Base-by-base conservation (phyloP, 1,139 yeast species). In the Starmera stellimalicola region DNA sequence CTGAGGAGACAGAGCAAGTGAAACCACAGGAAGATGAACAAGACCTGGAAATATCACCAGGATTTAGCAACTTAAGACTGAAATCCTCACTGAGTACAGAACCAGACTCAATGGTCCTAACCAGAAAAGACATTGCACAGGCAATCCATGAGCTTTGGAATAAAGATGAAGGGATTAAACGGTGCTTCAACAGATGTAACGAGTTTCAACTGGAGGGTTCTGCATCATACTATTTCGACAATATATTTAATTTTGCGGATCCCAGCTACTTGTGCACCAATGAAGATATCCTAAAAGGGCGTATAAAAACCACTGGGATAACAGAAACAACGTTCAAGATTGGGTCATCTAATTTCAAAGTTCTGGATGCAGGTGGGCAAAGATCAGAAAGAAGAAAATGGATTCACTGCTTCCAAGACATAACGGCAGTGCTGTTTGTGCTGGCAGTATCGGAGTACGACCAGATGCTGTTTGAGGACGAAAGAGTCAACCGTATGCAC, bases 321-420 rank as follows among this genome's bases (percentile, higher is more conserved):
- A 82, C 94, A 2, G 95, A 91, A 52, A 83, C 94, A 6, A 70
- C 69, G 36, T 88, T 93, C 57, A 67, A 68, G 38, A 75, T 88
- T 39, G 69, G 81, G 44, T 64, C 78, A 9, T 67, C 73, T 36
- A 76, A 68, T 40, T 77, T 88, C 51, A 77, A 75, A 47, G 84
- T 93, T 31, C 64, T 87, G 37, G 99, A 91, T 62, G 97, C 95
- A 6, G 99, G 99, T 32, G 99, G 99, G 2, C 98, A 91, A 59
- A 66, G 98, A 38, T 76, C 88, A 27, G 98, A 91, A 58, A 70
- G 98, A 37, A 77, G 79, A 45, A 91, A 91, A 54, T 91, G 98
- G 98, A 83, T 91, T 40, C 95, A 88, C 54, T 84, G 95, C 52
- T 91, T 93, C 58, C 94, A 88, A 50, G 85, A 83, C 43, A 87